These are phyloP conservation scores for Neospermospora avenae DNA, from an alignment of 2,329 filamentous ascomycete species.

Conservation along the genomic window DNA sequence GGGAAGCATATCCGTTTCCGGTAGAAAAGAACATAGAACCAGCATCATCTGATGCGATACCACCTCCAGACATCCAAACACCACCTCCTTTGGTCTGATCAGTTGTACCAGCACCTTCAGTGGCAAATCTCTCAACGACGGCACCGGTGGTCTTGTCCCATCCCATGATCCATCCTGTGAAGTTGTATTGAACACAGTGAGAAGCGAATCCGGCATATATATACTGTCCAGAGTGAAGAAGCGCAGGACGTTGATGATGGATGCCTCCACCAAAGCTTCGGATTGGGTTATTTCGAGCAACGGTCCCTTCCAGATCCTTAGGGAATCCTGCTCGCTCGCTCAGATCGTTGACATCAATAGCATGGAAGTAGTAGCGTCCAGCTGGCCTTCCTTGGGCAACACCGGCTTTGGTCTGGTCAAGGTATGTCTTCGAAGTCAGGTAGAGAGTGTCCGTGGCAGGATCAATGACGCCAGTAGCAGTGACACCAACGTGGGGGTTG, in stretches of 20 bases:
- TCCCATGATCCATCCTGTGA: conserved; percentile 48
- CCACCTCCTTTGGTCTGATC: conserved; percentile 41
- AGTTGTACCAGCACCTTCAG: conserved; percentile 41
- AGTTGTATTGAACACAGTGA: conserved; percentile 51
- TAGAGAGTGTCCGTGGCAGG: conserved; percentile 48
- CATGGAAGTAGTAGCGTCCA: conserved; percentile 45
- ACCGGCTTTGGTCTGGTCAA: conserved; percentile 35
- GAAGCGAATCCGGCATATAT: conserved; percentile 49
- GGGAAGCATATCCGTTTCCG: conserved; percentile 48
- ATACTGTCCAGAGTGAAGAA: conserved; percentile 45
- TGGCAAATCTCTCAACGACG: conserved; percentile 43
- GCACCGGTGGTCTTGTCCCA: conserved; percentile 45
- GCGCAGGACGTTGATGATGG: conserved; percentile 44
- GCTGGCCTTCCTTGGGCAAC: conserved; percentile 40
- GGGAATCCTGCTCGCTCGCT: conserved; percentile 42
- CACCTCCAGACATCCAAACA: conserved; percentile 49
- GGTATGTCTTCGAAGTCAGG: conserved; percentile 48
- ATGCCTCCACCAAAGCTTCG: conserved; percentile 46
- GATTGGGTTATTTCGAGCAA: conserved; percentile 44
- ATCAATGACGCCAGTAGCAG: conserved; percentile 50
- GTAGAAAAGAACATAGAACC: conserved; percentile 47
- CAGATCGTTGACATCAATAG: conserved; percentile 44
- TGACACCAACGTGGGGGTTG: conserved; percentile 45
- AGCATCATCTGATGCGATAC: conserved; percentile 44
- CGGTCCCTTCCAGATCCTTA: conserved; percentile 41